Evolutionary conservation across 805 yeast species (phyloP).

Genomic region (Vanderwaltozyma yarrowii): DNA sequence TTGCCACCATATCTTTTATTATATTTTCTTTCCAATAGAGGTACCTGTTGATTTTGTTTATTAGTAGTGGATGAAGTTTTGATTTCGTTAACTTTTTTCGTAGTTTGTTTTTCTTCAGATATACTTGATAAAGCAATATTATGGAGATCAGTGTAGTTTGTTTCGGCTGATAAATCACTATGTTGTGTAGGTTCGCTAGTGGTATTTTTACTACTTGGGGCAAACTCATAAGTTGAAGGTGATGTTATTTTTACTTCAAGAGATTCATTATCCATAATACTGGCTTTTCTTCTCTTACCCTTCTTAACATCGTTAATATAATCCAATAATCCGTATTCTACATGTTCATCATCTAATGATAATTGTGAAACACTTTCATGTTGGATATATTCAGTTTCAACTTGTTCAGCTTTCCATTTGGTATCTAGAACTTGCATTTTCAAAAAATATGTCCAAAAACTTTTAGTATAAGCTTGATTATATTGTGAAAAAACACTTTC

Average conservation of each 20-base stretch:
- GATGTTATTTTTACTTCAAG: no score
- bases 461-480: constrained; percentile 19
- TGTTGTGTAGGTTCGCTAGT: no score
- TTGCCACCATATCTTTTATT: constrained; percentile 7
- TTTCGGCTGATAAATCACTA: no score
- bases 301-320: constrained; percentile 14
- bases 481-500: constrained; percentile 26
- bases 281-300: constrained; percentile 12
- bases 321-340: constrained; percentile 16
- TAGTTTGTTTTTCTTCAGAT: background rate
- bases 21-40: background rate
- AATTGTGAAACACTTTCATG: constrained; percentile 8
- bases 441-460: constrained; percentile 18
- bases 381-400: constrained; percentile 19
- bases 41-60: background rate
- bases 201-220: no score
- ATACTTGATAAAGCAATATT: no score
- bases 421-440: constrained; percentile 23
- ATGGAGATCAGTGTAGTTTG: no score
- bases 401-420: constrained; percentile 14
- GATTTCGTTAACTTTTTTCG: background rate
- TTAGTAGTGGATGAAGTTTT: background rate
- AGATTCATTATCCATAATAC: constrained; percentile 12
- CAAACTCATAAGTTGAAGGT: no score
- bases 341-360: constrained; percentile 4